Percentiles rank a stretch among this genome's conserved stretches.
Evolutionary conservation across 345 rosid genomes (phyloP).

Genomic region (Bruguiera gymnorhiza): DNA sequence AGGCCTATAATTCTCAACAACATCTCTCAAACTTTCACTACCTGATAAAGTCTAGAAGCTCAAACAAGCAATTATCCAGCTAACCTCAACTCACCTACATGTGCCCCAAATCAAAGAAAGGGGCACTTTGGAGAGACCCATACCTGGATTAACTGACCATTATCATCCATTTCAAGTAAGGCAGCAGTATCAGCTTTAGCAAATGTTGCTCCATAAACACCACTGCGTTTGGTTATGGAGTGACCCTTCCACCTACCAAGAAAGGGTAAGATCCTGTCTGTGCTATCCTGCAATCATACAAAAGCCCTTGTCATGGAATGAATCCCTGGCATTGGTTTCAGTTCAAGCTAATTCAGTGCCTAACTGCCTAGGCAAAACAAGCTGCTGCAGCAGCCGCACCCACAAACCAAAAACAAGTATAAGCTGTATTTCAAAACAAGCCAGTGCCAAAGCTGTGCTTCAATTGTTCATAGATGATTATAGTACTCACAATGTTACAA

Average conservation of each 20-base stretch:
- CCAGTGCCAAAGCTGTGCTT: too few relatives aligned
- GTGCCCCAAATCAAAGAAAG: not conserved
- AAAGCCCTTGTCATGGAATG: slow-evolving; percentile 1
- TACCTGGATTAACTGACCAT: slow-evolving; percentile 71
- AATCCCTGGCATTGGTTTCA: not conserved
- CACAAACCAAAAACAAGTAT: too few relatives aligned
- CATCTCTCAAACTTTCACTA: not conserved
- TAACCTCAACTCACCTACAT: too few relatives aligned
- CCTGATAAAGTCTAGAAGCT: too few relatives aligned
- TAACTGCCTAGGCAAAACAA: not conserved
- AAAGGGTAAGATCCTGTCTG: slow-evolving; percentile 53
- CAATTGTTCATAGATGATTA: not conserved
- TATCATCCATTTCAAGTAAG: slow-evolving; percentile 59
- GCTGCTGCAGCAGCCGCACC: too few relatives aligned
- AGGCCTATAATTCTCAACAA: not conserved
- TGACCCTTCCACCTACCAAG: slow-evolving; percentile 92
- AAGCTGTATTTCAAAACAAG: too few relatives aligned
- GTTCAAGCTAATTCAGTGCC: slow-evolving; percentile 2
- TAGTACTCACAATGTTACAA: slow-evolving; percentile 30
- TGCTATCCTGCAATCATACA: slow-evolving; percentile 40
- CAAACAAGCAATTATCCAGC: too few relatives aligned
- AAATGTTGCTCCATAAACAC: slow-evolving; percentile 84
- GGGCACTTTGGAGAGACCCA: slow-evolving; percentile 13
- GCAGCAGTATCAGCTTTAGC: slow-evolving; percentile 62
- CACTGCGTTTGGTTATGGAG: slow-evolving; percentile 77